phyloP scores from a whole-genome alignment of 371 early-diverging fungal genomes.

The Lichtheimia hyalospora region DNA sequence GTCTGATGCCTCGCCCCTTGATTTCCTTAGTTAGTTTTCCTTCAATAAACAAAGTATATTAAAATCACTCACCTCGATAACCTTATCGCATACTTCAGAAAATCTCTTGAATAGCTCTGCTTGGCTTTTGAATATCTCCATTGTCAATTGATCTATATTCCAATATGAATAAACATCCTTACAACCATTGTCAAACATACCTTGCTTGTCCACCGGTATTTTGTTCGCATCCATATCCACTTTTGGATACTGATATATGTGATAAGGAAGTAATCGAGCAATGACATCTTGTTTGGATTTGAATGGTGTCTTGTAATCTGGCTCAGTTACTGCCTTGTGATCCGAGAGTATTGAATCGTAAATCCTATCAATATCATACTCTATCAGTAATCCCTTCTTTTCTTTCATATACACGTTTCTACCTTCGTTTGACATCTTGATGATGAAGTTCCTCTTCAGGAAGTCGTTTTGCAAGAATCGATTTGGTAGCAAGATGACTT shows the following conservation, averaged over 20 bases:
- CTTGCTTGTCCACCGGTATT: constrained; percentile 45
- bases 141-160: constrained; percentile 32
- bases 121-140: constrained; percentile 46
- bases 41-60: neutral
- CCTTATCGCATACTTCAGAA: constrained; percentile 16
- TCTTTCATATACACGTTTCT: neutral
- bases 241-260: constrained; percentile 70
- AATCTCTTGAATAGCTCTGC: constrained; percentile 36
- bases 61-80: constrained; percentile 21
- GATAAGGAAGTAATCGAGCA: constrained; percentile 69
- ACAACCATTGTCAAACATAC: constrained; percentile 6
- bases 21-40: neutral
- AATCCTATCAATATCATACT: constrained; percentile 16
- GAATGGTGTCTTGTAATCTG: constrained; percentile 64
- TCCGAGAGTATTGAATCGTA: constrained; percentile 46
- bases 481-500: constrained; percentile 19
- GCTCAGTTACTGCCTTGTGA: constrained; percentile 46
- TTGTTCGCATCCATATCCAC: constrained; percentile 59
- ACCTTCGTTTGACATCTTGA: constrained; percentile 44
- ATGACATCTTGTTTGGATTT: constrained; percentile 60
- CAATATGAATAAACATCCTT: constrained; percentile 2
- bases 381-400: neutral
- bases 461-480: constrained; percentile 40
- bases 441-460: constrained; percentile 53
- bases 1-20: constrained; percentile 22